A percentile compares a stretch with the other conserved stretches of the same genome.
Evolutionary conservation across 2,329 filamentous ascomycete genomes (phyloP).

Genomic region (Penicillium sp.): DNA sequence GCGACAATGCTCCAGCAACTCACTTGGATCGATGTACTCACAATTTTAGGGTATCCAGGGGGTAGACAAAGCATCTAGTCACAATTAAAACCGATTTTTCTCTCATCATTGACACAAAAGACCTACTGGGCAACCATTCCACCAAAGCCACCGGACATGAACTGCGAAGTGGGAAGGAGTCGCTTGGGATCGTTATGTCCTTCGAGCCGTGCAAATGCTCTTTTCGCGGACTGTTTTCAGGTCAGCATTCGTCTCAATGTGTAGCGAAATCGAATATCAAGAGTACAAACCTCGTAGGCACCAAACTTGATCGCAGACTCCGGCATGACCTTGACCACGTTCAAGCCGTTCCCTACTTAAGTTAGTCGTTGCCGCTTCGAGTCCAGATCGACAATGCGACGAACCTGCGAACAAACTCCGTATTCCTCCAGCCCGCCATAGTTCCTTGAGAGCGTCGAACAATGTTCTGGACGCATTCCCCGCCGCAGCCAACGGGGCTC

Average conservation of each 20-base stretch:
- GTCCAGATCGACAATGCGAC: slow-evolving; percentile 25
- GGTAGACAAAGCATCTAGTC: slow-evolving; percentile 81
- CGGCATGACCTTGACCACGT: slow-evolving; percentile 97
- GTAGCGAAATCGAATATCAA: background rate
- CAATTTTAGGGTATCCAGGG: slow-evolving; percentile 69
- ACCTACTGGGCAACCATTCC: slow-evolving; percentile 89
- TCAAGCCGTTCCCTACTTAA: slow-evolving; percentile 79
- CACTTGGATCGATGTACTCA: slow-evolving; percentile 33
- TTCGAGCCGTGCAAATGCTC: slow-evolving; percentile 78
- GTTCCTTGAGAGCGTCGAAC: slow-evolving; percentile 66
- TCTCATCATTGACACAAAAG: background rate
- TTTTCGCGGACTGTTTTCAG: slow-evolving; percentile 68
- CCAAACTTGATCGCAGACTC: slow-evolving; percentile 98
- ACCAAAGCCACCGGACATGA: slow-evolving; percentile 83
- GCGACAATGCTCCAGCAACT: background rate
- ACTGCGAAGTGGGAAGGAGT: slow-evolving; percentile 82
- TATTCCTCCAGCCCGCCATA: slow-evolving; percentile 83
- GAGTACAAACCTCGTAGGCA: slow-evolving; percentile 71
- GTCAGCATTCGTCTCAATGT: slow-evolving; percentile 13
- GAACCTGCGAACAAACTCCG: slow-evolving; percentile 89
- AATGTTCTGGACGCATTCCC: slow-evolving; percentile 68
- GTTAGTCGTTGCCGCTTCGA: slow-evolving; percentile 17
- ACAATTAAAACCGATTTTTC: slow-evolving; percentile 19
- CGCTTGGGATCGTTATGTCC: slow-evolving; percentile 77
- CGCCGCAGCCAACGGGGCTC: slow-evolving; percentile 62